These are phyloP conservation scores for Ophiosphaerella narmari DNA, from an alignment of 2,329 filamentous ascomycete genomes.

Conservation along the genomic window DNA sequence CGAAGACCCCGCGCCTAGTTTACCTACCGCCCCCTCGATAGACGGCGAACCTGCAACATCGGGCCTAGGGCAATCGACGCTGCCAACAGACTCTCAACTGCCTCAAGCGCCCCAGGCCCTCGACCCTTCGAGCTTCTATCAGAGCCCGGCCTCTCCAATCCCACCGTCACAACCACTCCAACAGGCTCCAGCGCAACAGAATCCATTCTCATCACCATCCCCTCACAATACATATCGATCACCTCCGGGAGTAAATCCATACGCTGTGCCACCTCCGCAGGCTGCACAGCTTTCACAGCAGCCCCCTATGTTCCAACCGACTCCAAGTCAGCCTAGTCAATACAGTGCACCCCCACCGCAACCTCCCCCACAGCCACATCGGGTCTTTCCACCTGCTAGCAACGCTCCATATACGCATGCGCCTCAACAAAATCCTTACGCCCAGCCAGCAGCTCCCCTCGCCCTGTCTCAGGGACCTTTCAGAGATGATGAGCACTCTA, in stretches of 20 bases:
- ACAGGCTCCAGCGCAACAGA: slow-evolving; percentile 25
- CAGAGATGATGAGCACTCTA: slow-evolving; percentile 68
- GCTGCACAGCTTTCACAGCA: slow-evolving; percentile 12
- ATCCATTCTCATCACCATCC: slow-evolving; percentile 24
- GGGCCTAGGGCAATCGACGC: slow-evolving; percentile 21
- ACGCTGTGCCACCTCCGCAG: slow-evolving; percentile 12
- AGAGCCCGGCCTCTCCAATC: slow-evolving; percentile 44
- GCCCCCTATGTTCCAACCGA: slow-evolving; percentile 12
- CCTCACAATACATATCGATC: slow-evolving; percentile 19
- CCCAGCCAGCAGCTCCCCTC: slow-evolving; percentile 22
- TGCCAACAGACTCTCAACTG: slow-evolving; percentile 22
- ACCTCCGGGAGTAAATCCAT: slow-evolving; percentile 6
- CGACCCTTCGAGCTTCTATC: slow-evolving; percentile 40
- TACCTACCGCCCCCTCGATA: slow-evolving; percentile 44
- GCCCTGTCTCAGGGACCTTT: slow-evolving; percentile 48
- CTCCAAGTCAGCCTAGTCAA: slow-evolving; percentile 13
- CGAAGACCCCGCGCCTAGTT: slow-evolving; percentile 38
- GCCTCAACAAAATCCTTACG: slow-evolving; percentile 22
- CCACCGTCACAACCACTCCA: slow-evolving; percentile 31
- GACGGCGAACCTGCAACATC: slow-evolving; percentile 34
- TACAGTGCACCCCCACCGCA: slow-evolving; percentile 1
- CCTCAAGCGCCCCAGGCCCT: slow-evolving; percentile 29
- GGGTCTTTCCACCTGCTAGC: slow-evolving; percentile 7
- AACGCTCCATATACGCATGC: slow-evolving; percentile 16
- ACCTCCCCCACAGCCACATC: slow-evolving; percentile 8